Evolutionary conservation across 148 eudicot genomes (phyloP).

Genomic region (Linanthus parryae): DNA sequence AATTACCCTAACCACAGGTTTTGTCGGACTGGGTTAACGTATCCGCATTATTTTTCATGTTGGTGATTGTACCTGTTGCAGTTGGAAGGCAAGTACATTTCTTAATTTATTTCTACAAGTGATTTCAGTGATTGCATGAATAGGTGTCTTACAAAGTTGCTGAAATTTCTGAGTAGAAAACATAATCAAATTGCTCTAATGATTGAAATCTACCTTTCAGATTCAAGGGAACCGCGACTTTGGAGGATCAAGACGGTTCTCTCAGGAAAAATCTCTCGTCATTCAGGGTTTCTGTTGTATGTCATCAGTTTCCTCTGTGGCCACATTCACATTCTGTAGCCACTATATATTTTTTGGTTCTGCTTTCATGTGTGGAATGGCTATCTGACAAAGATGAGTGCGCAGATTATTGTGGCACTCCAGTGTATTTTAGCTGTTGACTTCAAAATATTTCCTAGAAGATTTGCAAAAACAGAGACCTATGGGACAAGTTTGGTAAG

Average conservation of each 20-base stretch:
- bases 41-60: too few relatives aligned
- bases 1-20: constrained; percentile 51
- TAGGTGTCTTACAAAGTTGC: too few relatives aligned
- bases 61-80: constrained; percentile 36
- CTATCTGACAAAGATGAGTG: constrained; percentile 34
- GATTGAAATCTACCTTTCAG: too few relatives aligned
- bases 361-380: too few relatives aligned
- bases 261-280: constrained; percentile 53
- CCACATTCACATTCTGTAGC: too few relatives aligned
- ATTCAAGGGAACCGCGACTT: constrained; percentile 21
- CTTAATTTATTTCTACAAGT: too few relatives aligned
- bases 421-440: constrained; percentile 91
- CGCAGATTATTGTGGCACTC: constrained; percentile 83
- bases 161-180: background rate
- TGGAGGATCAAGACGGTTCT: constrained; percentile 28
- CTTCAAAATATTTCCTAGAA: constrained; percentile 86
- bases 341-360: too few relatives aligned
- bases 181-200: too few relatives aligned
- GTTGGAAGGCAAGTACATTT: constrained; percentile 37
- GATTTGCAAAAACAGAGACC: constrained; percentile 91
- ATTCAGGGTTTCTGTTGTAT: constrained; percentile 71
- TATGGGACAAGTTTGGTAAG: constrained; percentile 93
- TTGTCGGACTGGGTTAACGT: constrained; percentile 57
- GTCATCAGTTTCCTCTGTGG: constrained; percentile 3
- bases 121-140: too few relatives aligned